A percentile compares a stretch with the other conserved stretches of the same genome.
Evolutionary conservation across 495 filamentous ascomycete species (phyloP).

Genomic region (Mytilinidion resinicola): DNA sequence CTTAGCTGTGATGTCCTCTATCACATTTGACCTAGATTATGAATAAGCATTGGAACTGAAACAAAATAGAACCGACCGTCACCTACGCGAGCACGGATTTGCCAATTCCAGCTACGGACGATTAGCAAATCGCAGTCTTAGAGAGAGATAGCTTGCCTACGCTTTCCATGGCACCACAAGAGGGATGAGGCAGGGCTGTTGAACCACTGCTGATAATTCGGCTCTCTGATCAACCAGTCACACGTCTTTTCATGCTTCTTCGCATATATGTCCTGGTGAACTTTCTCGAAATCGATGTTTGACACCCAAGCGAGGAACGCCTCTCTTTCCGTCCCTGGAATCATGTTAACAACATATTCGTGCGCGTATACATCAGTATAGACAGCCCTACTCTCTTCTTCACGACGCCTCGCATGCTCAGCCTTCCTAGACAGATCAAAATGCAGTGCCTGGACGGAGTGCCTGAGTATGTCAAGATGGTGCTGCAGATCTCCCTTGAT

Average conservation of each 20-base stretch:
- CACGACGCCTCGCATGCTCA: neutral
- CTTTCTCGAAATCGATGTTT: neutral
- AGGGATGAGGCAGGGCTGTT: neutral
- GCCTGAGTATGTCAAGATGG: slow-evolving; percentile 1
- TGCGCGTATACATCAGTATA: neutral
- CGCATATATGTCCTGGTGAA: neutral
- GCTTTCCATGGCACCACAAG: slow-evolving; percentile 3
- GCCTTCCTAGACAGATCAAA: neutral
- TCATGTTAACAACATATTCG: too few relatives aligned
- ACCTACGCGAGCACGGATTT: neutral
- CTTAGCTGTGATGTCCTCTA: neutral
- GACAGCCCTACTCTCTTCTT: neutral
- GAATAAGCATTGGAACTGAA: neutral
- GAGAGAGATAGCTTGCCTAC: neutral
- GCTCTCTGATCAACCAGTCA: too few relatives aligned
- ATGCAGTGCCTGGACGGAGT: neutral
- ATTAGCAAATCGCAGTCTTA: neutral
- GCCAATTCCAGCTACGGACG: neutral
- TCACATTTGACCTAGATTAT: neutral
- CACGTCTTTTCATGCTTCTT: too few relatives aligned
- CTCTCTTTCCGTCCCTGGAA: neutral
- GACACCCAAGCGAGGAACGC: neutral
- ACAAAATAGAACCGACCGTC: neutral
- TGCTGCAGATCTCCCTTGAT: slow-evolving; percentile 2
- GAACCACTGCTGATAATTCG: slow-evolving; percentile 1